Evolutionary conservation across 352 stramenopile genomes (phyloP), one percentile per base, ranked within the genome.

Genomic region (Phytophthora ohioensis): DNA sequence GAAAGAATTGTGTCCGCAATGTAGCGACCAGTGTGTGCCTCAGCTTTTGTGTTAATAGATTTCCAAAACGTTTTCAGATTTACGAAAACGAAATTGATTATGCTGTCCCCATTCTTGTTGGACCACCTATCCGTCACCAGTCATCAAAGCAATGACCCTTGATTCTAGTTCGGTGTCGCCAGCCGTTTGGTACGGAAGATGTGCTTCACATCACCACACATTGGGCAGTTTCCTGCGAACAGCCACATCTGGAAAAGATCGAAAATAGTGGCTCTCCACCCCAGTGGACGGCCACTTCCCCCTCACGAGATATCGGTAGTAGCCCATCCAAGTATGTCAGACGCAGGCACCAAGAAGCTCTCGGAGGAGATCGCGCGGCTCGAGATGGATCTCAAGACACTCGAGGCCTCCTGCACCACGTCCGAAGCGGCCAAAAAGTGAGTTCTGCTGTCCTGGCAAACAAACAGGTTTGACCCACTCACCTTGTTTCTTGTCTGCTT

Each of bases 371-470:
- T 94, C 45, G 81, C 90, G 64, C 84, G 84, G 17, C 81, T 92
- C 36, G 84, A 94, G 67, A 69, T 91, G 39, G 87, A 94, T 67
- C 81, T 94, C 61, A 91, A 92, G 81, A 91, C 84, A 51, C 77
- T 94, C 62, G 81, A 92, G 67, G 80, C 76, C 48, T 85, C 87
- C 34, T 91, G 85, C 76, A 92, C 87, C 41, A 94, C 87, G 32
- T 88, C 82, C 36, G 87, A 94, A 69, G 87, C 87, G 46, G 82
- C 82, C 51, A 94, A 92, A 46, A 94, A 94, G 87, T 94, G 73
- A 35, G 81, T 65, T 38, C 38, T 17, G 4, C 41, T 31, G 27
- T 5, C 32, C 12, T 51, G 15, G 6, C 13, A n/a, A 35, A 47
- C 21, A 49, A 13, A 11, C 17, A 47, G 17, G 1, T 60, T 35